These are phyloP conservation scores for Gastrolobium villosum DNA, from an alignment of 306 rosid species.

Conservation along the genomic window DNA sequence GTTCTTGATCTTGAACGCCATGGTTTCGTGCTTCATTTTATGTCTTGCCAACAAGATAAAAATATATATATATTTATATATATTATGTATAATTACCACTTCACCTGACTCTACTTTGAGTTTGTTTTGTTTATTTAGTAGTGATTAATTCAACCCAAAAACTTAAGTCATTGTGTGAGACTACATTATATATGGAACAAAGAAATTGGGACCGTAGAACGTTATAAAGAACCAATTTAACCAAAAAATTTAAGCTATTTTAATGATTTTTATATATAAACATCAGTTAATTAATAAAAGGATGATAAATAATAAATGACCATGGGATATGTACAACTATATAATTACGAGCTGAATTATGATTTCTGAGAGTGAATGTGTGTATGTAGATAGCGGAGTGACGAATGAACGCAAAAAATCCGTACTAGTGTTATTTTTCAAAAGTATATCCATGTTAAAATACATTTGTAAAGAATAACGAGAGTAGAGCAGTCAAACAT, in stretches of 20 bases:
- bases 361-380: slow-evolving; percentile 38
- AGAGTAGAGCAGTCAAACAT: too few relatives aligned
- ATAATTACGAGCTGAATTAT: background rate
- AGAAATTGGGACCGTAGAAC: too few relatives aligned
- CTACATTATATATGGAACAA: too few relatives aligned
- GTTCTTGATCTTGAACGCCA: slow-evolving; percentile 70
- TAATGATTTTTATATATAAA: too few relatives aligned
- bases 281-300: background rate
- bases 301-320: slow-evolving; percentile 30
- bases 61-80: too few relatives aligned
- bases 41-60: background rate
- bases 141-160: background rate
- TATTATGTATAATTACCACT: background rate
- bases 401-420: too few relatives aligned
- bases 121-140: background rate
- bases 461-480: too few relatives aligned
- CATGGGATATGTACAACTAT: background rate
- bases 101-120: background rate
- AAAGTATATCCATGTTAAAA: too few relatives aligned
- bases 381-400: slow-evolving; percentile 5
- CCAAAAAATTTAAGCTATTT: too few relatives aligned
- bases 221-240: too few relatives aligned
- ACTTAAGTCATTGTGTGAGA: too few relatives aligned
- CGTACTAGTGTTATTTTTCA: too few relatives aligned
- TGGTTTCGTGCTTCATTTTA: background rate